phyloP scores from a whole-genome alignment of 768 basidiomycete genomes.

The Omphalotus guepiniiformis region DNA sequence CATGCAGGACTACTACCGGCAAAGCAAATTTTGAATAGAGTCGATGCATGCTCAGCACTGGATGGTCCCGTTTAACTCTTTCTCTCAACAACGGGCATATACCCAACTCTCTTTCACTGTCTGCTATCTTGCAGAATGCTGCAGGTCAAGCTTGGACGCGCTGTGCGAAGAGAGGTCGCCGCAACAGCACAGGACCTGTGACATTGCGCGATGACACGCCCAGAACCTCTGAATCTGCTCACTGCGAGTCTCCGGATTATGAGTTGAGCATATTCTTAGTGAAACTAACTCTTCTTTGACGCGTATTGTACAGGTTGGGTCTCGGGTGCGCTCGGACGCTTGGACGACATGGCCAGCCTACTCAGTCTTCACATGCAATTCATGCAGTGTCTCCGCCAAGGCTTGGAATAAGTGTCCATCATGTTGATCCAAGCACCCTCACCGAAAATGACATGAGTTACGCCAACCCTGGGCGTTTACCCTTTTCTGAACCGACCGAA shows the following conservation, averaged over 20 bases:
- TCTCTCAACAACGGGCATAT: not conserved
- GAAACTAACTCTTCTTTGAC: not conserved
- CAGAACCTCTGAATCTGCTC: not conserved
- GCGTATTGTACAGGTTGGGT: not conserved
- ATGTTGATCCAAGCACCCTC: constrained; percentile 20
- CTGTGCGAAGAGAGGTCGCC: constrained; percentile 43
- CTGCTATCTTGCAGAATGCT: constrained; percentile 8
- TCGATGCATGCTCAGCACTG: constrained; percentile 43
- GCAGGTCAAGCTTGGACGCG: constrained; percentile 18
- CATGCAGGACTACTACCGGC: not conserved
- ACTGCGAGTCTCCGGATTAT: not conserved
- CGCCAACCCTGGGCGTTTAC: constrained; percentile 22
- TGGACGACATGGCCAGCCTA: too few relatives aligned
- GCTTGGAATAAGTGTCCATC: not conserved
- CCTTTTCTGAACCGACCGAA: not conserved
- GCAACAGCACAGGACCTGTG: too few relatives aligned
- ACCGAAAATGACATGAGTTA: constrained; percentile 21
- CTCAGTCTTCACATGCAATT: too few relatives aligned
- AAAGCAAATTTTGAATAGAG: constrained; percentile 7
- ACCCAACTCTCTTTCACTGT: constrained; percentile 19
- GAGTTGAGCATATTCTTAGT: not conserved
- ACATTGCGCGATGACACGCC: too few relatives aligned
- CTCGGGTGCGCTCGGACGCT: too few relatives aligned
- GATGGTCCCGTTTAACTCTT: constrained; percentile 11
- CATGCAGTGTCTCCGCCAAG: too few relatives aligned